Evolutionary conservation across 2,329 filamentous ascomycete genomes (phyloP).

Genomic region (Talaromyces sp.): DNA sequence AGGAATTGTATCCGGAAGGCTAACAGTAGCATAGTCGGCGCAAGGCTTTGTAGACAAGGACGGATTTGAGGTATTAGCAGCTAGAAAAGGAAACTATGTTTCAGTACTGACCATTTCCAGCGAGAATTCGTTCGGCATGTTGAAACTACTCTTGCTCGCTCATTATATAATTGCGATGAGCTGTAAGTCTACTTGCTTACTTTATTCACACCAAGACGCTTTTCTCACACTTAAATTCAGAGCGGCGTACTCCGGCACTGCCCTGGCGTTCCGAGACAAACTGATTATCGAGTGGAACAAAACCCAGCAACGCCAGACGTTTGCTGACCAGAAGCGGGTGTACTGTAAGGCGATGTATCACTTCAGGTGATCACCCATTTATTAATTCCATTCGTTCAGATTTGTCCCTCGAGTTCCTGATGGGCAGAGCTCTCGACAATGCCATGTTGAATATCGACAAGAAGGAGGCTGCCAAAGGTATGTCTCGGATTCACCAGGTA

Average conservation of each 20-base stretch:
- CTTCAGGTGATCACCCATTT: neutral
- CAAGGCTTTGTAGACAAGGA: slow-evolving; percentile 71
- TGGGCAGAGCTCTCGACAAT: slow-evolving; percentile 95
- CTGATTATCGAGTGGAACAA: slow-evolving; percentile 96
- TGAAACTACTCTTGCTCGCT: slow-evolving; percentile 91
- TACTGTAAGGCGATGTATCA: slow-evolving; percentile 59
- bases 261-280: slow-evolving; percentile 86
- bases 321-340: slow-evolving; percentile 82
- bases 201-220: neutral
- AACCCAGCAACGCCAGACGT: slow-evolving; percentile 94
- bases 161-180: slow-evolving; percentile 98
- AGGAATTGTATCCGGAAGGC: neutral
- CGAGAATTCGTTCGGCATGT: slow-evolving; percentile 87
- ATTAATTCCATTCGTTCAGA: slow-evolving; percentile 41
- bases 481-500: slow-evolving; percentile 14
- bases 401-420: slow-evolving; percentile 92
- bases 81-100: neutral
- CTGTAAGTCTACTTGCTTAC: slow-evolving; percentile 32
- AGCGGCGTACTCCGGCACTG: slow-evolving; percentile 86
- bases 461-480: slow-evolving; percentile 77
- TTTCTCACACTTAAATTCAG: slow-evolving; percentile 27
- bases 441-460: slow-evolving; percentile 93
- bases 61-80: slow-evolving; percentile 58
- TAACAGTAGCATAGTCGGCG: slow-evolving; percentile 44
- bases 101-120: slow-evolving; percentile 34